These are phyloP conservation scores for Talinum fruticosum DNA, from an alignment of 148 eudicot genomes.

Conservation along the genomic window DNA sequence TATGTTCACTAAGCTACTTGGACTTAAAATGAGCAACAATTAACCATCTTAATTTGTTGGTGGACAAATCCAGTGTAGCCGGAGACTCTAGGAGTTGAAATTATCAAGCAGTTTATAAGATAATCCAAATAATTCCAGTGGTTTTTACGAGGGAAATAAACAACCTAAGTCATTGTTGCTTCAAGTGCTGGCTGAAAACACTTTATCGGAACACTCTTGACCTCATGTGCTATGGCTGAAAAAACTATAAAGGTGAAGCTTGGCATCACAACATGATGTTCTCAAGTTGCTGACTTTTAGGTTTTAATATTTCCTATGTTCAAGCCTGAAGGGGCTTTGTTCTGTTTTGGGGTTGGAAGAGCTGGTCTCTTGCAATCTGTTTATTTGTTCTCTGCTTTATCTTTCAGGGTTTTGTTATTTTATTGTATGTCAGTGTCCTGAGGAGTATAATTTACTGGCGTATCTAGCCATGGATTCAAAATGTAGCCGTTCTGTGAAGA, in stretches of 20 bases:
- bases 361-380: background rate
- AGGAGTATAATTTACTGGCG: background rate
- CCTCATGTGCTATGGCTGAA: background rate
- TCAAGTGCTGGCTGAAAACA: background rate
- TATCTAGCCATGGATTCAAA: no score
- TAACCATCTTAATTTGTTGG: background rate
- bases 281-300: background rate
- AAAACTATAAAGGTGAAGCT: background rate
- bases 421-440: background rate
- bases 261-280: background rate
- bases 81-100: background rate
- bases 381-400: background rate
- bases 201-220: background rate
- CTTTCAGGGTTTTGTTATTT: background rate
- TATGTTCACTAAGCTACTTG: background rate
- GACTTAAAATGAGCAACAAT: background rate
- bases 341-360: background rate
- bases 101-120: background rate
- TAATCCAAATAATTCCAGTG: background rate
- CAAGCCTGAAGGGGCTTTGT: background rate
- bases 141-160: no score
- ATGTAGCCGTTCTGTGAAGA: no score
- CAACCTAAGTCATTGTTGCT: background rate
- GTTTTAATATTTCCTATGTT: background rate
- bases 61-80: background rate